Conservation (phyloP, 208 protist genomes). For the Naegleria fowleri region DNA sequence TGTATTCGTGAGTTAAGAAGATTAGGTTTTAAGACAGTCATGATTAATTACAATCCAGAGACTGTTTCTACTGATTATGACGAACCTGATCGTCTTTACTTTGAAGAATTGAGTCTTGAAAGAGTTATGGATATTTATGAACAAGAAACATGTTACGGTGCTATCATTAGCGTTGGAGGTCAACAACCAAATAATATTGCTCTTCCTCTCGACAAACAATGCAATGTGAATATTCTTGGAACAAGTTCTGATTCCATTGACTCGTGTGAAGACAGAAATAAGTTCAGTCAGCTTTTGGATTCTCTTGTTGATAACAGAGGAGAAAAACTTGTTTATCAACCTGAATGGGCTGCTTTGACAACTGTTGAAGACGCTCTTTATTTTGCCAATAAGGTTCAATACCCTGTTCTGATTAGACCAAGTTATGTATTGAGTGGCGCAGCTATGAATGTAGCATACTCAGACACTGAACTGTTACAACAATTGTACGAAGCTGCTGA, state of each 20-base stretch:
- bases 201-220: conserved; percentile 70
- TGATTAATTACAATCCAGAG: conserved; percentile 99
- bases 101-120: conserved; percentile 95
- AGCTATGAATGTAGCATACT: conserved; percentile 91
- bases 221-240: conserved; percentile 83
- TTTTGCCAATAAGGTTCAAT: conserved; percentile 81
- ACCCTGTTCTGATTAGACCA: conserved; percentile 86
- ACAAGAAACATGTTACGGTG: conserved; percentile 73
- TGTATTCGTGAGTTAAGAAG: conserved; percentile 82
- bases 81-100: conserved; percentile 94
- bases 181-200: conserved; percentile 98
- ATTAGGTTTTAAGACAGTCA: conserved; percentile 85
- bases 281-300: conserved; percentile 86
- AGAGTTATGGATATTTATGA: conserved; percentile 92
- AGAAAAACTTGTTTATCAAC: conserved; percentile 84
- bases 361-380: conserved; percentile 72
- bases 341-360: conserved; percentile 86
- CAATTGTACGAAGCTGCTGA: conserved; percentile 83
- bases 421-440: conserved; percentile 94
- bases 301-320: neutral
- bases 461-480: conserved; percentile 72
- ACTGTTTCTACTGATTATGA: conserved; percentile 97
- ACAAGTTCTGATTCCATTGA: conserved; percentile 92
- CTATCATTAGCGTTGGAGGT: conserved; percentile 91
- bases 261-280: conserved; percentile 90